Evolutionary conservation across 1,139 yeast genomes (phyloP).

Genomic region (Zygosaccharomyces sapae): DNA sequence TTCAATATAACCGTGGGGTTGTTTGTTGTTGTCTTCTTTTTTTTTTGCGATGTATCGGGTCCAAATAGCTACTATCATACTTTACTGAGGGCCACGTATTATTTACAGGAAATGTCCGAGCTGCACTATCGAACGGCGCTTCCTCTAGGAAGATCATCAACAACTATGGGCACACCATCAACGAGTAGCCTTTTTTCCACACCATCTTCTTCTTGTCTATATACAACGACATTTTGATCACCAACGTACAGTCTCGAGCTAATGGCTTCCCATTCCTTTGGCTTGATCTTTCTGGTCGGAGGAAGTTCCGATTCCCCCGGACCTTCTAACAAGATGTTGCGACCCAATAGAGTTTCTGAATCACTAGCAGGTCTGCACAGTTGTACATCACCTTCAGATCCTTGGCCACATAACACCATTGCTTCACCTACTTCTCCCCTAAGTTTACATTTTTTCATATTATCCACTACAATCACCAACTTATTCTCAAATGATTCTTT

Average conservation of each 20-base stretch:
- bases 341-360: conserved; percentile 16
- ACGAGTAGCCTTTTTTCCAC: conserved; percentile 13
- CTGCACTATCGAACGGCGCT: conserved; percentile 9
- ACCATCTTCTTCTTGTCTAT: conserved; percentile 15
- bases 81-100: too few relatives aligned
- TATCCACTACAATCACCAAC: conserved; percentile 24
- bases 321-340: conserved; percentile 14
- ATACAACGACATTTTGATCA: conserved; percentile 14
- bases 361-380: conserved; percentile 15
- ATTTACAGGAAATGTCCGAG: background rate
- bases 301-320: conserved; percentile 1
- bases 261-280: conserved; percentile 22
- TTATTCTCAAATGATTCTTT: conserved; percentile 12
- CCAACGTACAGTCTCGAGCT: conserved; percentile 17
- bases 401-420: conserved; percentile 26
- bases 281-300: conserved; percentile 18
- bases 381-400: conserved; percentile 10
- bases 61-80: too few relatives aligned
- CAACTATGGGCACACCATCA: conserved; percentile 14
- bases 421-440: conserved; percentile 26
- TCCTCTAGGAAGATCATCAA: conserved; percentile 14
- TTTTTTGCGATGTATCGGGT: background rate
- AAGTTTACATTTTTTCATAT: conserved; percentile 26
- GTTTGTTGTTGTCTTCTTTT: background rate
- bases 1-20: background rate